A percentile compares a stretch with the other conserved stretches of the same genome.
phyloP scores from a whole-genome alignment of 768 basidiomycete species.

The Psilocybe azurescens region DNA sequence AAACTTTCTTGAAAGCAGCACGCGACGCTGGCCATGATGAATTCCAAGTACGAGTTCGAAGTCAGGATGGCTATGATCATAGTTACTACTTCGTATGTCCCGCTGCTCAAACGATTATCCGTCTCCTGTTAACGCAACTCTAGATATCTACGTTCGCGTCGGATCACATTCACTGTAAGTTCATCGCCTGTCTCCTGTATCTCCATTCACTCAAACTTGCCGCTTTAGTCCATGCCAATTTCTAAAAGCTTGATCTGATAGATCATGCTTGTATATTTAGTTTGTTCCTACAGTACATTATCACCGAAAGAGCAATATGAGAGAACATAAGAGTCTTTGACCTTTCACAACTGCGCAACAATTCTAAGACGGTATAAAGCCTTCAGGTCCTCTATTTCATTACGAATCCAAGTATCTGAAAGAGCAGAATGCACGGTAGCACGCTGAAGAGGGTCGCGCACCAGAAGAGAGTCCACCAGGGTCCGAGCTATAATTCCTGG shows the following conservation, averaged over 20 bases:
- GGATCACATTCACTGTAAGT: conserved; percentile 89
- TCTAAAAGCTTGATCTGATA: conserved; percentile 66
- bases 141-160: conserved; percentile 90
- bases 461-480: conserved; percentile 65
- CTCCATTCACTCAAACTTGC: conserved; percentile 16
- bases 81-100: conserved; percentile 81
- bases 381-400: conserved; percentile 65
- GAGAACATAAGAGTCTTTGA: conserved; percentile 12
- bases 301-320: not conserved
- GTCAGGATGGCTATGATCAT: conserved; percentile 87
- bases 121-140: not conserved
- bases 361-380: conserved; percentile 65
- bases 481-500: conserved; percentile 49
- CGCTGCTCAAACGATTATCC: not conserved
- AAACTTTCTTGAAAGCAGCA: conserved; percentile 84
- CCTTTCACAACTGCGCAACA: conserved; percentile 10
- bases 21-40: conserved; percentile 75
- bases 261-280: not conserved
- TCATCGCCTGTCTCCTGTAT: conserved; percentile 12
- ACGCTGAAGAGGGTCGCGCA: conserved; percentile 59
- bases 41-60: conserved; percentile 76
- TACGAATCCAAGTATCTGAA: conserved; percentile 67
- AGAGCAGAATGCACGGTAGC: conserved; percentile 70
- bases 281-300: not conserved
- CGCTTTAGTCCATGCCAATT: conserved; percentile 81